A percentile compares a stretch with the other conserved stretches of the same genome.
Evolutionary conservation across 371 early-diverging fungal species (phyloP).

Genomic region (Batrachochytrium dendrobatidis): DNA sequence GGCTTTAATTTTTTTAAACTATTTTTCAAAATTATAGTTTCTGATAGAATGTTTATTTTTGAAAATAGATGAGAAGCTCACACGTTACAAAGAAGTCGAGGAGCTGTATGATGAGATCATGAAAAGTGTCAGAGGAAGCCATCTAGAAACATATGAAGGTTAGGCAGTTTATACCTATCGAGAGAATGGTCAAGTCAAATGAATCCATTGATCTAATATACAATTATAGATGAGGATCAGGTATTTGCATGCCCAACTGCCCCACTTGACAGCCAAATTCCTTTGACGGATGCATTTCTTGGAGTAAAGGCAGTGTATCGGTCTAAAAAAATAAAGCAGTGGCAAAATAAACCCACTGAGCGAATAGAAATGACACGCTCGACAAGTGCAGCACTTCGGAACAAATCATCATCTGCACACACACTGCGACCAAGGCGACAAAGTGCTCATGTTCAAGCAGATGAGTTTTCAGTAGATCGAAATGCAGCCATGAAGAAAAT

Average conservation of each 20-base stretch:
- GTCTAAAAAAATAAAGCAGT: not conserved
- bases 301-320: conserved; percentile 13
- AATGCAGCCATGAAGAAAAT: conserved; percentile 32
- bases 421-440: conserved; percentile 1
- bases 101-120: conserved; percentile 47
- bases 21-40: not conserved
- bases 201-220: not conserved
- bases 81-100: conserved; percentile 42
- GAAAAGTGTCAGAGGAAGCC: conserved; percentile 29
- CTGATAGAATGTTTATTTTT: not conserved
- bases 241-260: conserved; percentile 31
- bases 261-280: conserved; percentile 28
- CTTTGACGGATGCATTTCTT: conserved; percentile 23
- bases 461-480: conserved; percentile 34
- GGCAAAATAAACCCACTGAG: not conserved
- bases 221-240: conserved; percentile 19
- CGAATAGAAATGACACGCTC: not conserved
- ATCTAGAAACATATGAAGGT: conserved; percentile 35
- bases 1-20: not conserved
- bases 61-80: conserved; percentile 34
- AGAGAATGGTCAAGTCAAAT: not conserved
- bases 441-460: conserved; percentile 8
- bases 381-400: conserved; percentile 3
- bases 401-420: not conserved
- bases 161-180: not conserved